Evolutionary conservation across 2,329 filamentous ascomycete genomes (phyloP).

Genomic region (Torrubiellomyces zombiae): DNA sequence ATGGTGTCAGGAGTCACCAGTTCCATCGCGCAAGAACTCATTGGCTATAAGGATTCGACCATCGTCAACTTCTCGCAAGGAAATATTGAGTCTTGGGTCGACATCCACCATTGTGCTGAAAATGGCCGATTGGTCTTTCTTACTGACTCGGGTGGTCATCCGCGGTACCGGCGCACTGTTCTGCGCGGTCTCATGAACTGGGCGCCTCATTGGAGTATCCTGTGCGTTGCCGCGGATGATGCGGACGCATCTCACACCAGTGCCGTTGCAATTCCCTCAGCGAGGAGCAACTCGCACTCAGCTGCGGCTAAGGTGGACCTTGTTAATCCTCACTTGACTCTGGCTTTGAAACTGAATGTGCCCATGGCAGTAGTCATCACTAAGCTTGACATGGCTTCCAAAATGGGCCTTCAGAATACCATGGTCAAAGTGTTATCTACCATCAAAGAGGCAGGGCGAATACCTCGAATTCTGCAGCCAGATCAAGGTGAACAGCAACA

Average conservation of each 20-base stretch:
- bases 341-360: conserved; percentile 66
- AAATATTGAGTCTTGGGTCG: conserved; percentile 83
- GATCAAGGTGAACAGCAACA: conserved; percentile 29
- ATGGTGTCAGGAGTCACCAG: conserved; percentile 84
- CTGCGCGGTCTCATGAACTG: conserved; percentile 84
- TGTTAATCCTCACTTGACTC: conserved; percentile 62
- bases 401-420: conserved; percentile 48
- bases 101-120: conserved; percentile 70
- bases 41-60: conserved; percentile 53
- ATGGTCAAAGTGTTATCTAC: conserved; percentile 58
- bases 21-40: conserved; percentile 82
- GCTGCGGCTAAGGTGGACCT: conserved; percentile 47
- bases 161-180: conserved; percentile 76
- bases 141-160: conserved; percentile 82
- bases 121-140: conserved; percentile 68
- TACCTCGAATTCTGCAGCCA: conserved; percentile 54
- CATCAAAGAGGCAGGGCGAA: conserved; percentile 59
- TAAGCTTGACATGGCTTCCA: conserved; percentile 77
- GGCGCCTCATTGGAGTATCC: conserved; percentile 83
- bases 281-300: conserved; percentile 33
- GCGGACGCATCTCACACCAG: conserved; percentile 24
- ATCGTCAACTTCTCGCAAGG: conserved; percentile 75
- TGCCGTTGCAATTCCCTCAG: conserved; percentile 26
- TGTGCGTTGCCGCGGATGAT: conserved; percentile 75
- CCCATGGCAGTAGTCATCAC: conserved; percentile 75